Evolutionary conservation across 179 eudicot genomes (phyloP), one percentile per base, ranked within the genome.

Genomic region (Sideroxylon spinosum): DNA sequence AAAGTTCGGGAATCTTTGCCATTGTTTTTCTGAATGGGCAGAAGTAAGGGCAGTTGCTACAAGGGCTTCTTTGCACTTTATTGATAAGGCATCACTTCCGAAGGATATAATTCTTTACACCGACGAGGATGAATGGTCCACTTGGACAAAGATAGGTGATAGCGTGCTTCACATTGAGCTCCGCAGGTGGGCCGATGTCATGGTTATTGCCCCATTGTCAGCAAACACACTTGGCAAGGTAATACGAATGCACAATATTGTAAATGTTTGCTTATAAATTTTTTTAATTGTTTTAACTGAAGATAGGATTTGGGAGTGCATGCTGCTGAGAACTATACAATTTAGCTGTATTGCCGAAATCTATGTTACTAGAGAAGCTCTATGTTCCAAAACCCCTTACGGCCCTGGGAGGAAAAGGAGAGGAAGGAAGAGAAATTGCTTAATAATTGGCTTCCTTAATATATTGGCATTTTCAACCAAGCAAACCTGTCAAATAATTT

Each of bases 191-290:
- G 99, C 99, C 80, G 99, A 93, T 86, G 88, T 95, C 60, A 89
- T 95, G 97, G 95, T 93, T 61, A 92, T 93, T 79, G 98, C 98
- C 32, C 99, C 98, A 49, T 87, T 95, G 65, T 95, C 96, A 20
- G 98, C 97, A 60, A 95, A 95, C 81, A 95, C 98, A 49, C 93
- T 95, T 20, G 98, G 88, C 75, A 92, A 93, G 98, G 98, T 95
- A 83, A 85, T 66, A 25, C 60, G 17, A 55, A 5, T 53, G 37
- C 37, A 29, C 37, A 3, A 1, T 29, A 29, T 29, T 29, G 3
- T 29, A 29, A 3, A 29, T 29, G 37, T 3, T 29, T 29, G 37
- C 37, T 29, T 29, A 29, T 29, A 29, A 29, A 29, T 19, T 13
- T 28, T 28, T 23, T 23, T 9, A 50, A 12, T 50, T 12, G 10